A percentile compares a stretch with the other conserved stretches of the same genome.
These are phyloP conservation scores for Backusella australiensis DNA, from an alignment of 192 early-diverging fungal species.

Conservation along the genomic window DNA sequence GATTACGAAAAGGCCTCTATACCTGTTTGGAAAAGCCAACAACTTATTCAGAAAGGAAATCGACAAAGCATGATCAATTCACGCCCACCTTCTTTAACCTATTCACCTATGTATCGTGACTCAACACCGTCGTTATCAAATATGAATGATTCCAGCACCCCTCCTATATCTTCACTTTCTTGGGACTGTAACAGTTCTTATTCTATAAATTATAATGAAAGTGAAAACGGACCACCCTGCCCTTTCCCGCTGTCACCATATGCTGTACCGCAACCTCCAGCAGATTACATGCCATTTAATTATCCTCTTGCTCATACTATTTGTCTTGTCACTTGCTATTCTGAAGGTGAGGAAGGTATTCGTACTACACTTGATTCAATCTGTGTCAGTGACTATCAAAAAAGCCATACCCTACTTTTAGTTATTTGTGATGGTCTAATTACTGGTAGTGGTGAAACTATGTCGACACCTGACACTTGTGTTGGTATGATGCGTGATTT, in stretches of 20 bases:
- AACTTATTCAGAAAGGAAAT: constrained; percentile 2
- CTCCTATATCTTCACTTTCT: not conserved
- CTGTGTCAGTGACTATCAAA: constrained; percentile 76
- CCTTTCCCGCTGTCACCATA: constrained; percentile 37
- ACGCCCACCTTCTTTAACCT: not conserved
- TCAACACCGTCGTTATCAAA: constrained; percentile 7
- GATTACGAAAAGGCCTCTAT: constrained; percentile 1
- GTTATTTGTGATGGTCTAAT: constrained; percentile 90
- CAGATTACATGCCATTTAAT: constrained; percentile 52
- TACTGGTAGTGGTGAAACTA: constrained; percentile 73
- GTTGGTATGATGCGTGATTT: constrained; percentile 71
- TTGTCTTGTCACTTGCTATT: constrained; percentile 87
- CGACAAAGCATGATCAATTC: not conserved
- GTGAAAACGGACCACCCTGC: not conserved
- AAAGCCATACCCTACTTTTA: constrained; percentile 81
- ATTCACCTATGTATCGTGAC: not conserved
- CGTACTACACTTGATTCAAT: constrained; percentile 85
- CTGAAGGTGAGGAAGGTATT: constrained; percentile 79
- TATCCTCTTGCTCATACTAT: constrained; percentile 57
- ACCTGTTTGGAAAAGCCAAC: constrained; percentile 11
- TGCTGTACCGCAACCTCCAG: constrained; percentile 37
- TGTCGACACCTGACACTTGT: constrained; percentile 75
- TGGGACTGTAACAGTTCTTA: constrained; percentile 2
- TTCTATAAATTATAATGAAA: constrained; percentile 28
- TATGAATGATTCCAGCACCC: not conserved